These are phyloP conservation scores for Globisporangium nunn DNA, from an alignment of 352 stramenopile species.

Conservation along the genomic window DNA sequence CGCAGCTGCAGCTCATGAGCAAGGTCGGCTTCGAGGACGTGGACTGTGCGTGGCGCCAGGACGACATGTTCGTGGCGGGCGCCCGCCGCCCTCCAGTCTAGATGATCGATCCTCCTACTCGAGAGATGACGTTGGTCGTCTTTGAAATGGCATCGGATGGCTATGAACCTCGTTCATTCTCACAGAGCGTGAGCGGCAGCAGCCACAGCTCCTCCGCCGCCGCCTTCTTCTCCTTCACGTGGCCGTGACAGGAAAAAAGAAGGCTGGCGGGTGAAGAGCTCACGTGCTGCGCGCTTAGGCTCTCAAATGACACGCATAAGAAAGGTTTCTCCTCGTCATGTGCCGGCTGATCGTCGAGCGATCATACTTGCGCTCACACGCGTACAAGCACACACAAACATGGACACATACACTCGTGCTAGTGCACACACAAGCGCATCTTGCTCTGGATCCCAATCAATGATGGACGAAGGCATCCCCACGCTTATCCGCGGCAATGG, in stretches of 20 bases:
- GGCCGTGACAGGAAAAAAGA: too few species aligned
- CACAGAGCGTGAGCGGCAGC: slow-evolving; percentile 15
- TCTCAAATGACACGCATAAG: slow-evolving; percentile 54
- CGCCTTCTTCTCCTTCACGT: background rate
- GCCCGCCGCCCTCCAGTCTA: slow-evolving; percentile 25
- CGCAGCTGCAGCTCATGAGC: slow-evolving; percentile 50
- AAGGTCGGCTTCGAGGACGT: slow-evolving; percentile 62
- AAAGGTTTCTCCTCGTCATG: slow-evolving; percentile 33
- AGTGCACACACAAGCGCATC: too few species aligned
- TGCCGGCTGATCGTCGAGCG: slow-evolving; percentile 3
- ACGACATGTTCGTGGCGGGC: slow-evolving; percentile 71
- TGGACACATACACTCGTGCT: too few species aligned
- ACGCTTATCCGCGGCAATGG: too few species aligned
- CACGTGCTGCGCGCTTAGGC: background rate
- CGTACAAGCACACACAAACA: background rate
- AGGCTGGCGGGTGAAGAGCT: too few species aligned
- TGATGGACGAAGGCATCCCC: too few species aligned
- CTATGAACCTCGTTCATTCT: slow-evolving; percentile 25
- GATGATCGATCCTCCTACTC: too few species aligned
- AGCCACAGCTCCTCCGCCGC: background rate
- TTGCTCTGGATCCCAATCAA: too few species aligned
- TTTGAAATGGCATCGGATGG: slow-evolving; percentile 7
- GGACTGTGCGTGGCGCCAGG: slow-evolving; percentile 64
- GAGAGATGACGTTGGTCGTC: too few species aligned
- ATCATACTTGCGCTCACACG: background rate